Base-by-base conservation (phyloP, 768 basidiomycete species). In the Tylopilus rubrobrunneus region DNA sequence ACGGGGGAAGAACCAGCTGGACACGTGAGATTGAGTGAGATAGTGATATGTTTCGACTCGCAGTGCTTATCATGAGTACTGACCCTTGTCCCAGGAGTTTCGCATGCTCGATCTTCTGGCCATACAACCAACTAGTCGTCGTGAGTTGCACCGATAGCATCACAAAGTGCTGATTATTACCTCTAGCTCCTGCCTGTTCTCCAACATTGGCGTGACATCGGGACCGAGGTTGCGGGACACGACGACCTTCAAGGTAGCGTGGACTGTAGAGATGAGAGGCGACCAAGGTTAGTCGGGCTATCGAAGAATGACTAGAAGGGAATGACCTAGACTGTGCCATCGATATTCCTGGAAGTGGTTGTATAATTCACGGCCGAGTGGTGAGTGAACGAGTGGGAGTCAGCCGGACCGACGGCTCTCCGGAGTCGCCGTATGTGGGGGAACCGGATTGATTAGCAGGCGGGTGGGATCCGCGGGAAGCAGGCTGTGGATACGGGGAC, bases 1-100 rank as follows among this genome's bases (percentile, higher is more conserved):
- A 41, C 80, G 82, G 10, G 98, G 76, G 68, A 75, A 0, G 86
- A 75, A 4, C 93, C 92, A 57, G 92, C 92, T 87, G 59, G 44
- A 45, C 28, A 37, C 19, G 5, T 15, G n/a, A 31, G 29, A n/a
- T n/a, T 29, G 29, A 31, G 29, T 54, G 19, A 44, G 25, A 37
- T 17, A 31, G 34, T 4, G 23, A 60, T 15, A 50, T 19, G 37
- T n/a, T 34, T 12, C 11, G 14, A 15, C 7, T 19, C 6, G 39
- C 1, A 19, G 7, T 31, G 10, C 5, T 8, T 31, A 7, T 50
- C 9, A 7, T 44, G 31, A 57, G 19, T 19, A 19, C 59, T 51
- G 21, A 75, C 80, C 19, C 79, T 58, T 56, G 66, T 49, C 61
- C 57, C 47, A 71, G 23, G 21, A 95, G 66, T 64, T 92, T 82